A percentile compares a stretch with the other conserved stretches of the same genome.
These are phyloP conservation scores for Arabidopsis thaliana DNA, from an alignment of 345 rosid species.

Conservation along the genomic window TAIR10.1 NC_003070.9:21659001-21659500, in stretches of 20 bases:
- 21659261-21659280: slow-evolving; percentile 12
- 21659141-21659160: not conserved
- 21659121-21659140: too few species aligned
- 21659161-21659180: not conserved
- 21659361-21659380: slow-evolving; percentile 25
- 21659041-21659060: too few species aligned
- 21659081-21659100: too few species aligned
- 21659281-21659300: not conserved
- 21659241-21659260: slow-evolving; percentile 16
- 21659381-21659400: slow-evolving; percentile 36
- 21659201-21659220: slow-evolving; percentile 34
- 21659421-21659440: slow-evolving; percentile 40
- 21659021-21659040: too few species aligned
- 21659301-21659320: not conserved
- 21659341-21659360: slow-evolving; percentile 30
- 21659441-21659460: slow-evolving; percentile 42
- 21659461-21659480: slow-evolving; percentile 36
- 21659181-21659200: slow-evolving; percentile 2
- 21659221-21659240: slow-evolving; percentile 15
- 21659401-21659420: slow-evolving; percentile 37
- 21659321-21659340: slow-evolving; percentile 14
- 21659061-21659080: too few species aligned
- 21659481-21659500: slow-evolving; percentile 24
- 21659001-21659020: too few species aligned
- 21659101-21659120: too few species aligned